Evolutionary conservation across 2,329 filamentous ascomycete genomes (phyloP).

Genomic region (Diplodia intermedia): DNA sequence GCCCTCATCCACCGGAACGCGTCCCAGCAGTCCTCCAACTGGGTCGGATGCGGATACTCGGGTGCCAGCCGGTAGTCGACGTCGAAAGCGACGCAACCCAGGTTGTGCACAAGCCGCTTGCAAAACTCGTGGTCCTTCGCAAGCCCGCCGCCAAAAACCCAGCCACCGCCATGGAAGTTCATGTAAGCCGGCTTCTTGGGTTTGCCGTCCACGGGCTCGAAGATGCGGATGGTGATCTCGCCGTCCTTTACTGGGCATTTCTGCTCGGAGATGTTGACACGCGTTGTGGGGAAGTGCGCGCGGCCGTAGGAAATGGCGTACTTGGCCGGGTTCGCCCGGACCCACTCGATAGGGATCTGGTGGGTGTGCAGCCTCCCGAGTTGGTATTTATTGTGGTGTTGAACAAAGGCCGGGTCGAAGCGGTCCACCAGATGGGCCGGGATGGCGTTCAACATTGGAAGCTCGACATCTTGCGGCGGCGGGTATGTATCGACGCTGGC

Average conservation of each 20-base stretch:
- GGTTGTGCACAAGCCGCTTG: constrained; percentile 39
- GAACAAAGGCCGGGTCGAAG: constrained; percentile 31
- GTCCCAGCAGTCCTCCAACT: constrained; percentile 46
- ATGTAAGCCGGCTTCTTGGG: constrained; percentile 29
- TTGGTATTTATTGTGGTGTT: constrained; percentile 28
- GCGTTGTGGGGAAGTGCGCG: constrained; percentile 19
- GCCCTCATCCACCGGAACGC: constrained; percentile 41
- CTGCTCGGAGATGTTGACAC: constrained; percentile 25
- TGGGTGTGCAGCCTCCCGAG: constrained; percentile 29
- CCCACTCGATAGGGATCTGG: constrained; percentile 29
- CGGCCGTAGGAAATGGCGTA: constrained; percentile 30
- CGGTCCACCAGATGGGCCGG: constrained; percentile 19
- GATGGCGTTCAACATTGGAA: constrained; percentile 29
- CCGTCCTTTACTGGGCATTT: constrained; percentile 28
- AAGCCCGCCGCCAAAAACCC: constrained; percentile 47
- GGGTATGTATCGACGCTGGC: constrained; percentile 24
- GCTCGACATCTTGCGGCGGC: constrained; percentile 8
- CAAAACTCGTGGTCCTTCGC: constrained; percentile 46
- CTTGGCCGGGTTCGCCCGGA: constrained; percentile 26
- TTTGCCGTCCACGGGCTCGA: constrained; percentile 20
- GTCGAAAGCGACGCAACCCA: constrained; percentile 39
- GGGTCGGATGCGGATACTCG: constrained; percentile 44
- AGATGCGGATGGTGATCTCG: constrained; percentile 28
- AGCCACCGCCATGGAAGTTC: constrained; percentile 50
- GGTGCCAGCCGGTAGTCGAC: constrained; percentile 48